phyloP scores from a whole-genome alignment of 495 filamentous ascomycete species.

The Aspergillus funiculosus region DNA sequence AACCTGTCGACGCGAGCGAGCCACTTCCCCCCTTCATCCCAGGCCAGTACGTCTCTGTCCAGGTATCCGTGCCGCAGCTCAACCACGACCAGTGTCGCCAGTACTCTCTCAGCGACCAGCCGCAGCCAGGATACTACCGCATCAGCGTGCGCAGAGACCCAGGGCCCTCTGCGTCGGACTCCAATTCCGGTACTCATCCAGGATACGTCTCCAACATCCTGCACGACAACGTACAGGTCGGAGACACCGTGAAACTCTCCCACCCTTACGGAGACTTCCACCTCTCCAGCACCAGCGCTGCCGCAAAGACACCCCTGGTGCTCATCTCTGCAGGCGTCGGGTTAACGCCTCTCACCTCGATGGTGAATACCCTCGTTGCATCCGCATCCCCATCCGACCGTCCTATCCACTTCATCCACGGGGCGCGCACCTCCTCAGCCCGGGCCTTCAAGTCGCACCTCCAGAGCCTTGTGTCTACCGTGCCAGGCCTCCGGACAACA shows the following conservation, averaged over 20 bases:
- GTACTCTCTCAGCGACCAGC: conserved; percentile 65
- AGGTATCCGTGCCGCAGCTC: conserved; percentile 51
- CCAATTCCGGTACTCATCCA: conserved; percentile 42
- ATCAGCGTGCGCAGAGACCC: conserved; percentile 65
- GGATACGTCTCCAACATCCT: conserved; percentile 68
- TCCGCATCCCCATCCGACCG: conserved; percentile 24
- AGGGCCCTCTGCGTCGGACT: conserved; percentile 40
- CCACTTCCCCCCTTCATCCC: conserved; percentile 56
- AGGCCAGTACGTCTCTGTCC: conserved; percentile 65
- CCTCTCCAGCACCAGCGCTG: conserved; percentile 34
- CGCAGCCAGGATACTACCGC: conserved; percentile 54
- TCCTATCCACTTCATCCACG: conserved; percentile 57
- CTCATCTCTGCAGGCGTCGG: conserved; percentile 68
- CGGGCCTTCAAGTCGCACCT: conserved; percentile 47
- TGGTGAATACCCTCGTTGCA: conserved; percentile 53
- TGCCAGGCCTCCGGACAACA: conserved; percentile 35
- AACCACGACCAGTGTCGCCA: conserved; percentile 59
- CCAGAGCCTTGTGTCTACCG: conserved; percentile 32
- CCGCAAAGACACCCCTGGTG: conserved; percentile 43
- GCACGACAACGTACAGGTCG: conserved; percentile 53
- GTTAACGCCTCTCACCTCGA: conserved; percentile 60
- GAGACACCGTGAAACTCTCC: conserved; percentile 56
- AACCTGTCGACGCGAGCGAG: conserved; percentile 56
- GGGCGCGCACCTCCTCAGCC: conserved; percentile 40
- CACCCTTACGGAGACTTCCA: conserved; percentile 69